Percentiles rank a stretch among this genome's conserved stretches.
phyloP scores from a whole-genome alignment of 805 yeast species.

The Wickerhamiella kurtzmanii region DNA sequence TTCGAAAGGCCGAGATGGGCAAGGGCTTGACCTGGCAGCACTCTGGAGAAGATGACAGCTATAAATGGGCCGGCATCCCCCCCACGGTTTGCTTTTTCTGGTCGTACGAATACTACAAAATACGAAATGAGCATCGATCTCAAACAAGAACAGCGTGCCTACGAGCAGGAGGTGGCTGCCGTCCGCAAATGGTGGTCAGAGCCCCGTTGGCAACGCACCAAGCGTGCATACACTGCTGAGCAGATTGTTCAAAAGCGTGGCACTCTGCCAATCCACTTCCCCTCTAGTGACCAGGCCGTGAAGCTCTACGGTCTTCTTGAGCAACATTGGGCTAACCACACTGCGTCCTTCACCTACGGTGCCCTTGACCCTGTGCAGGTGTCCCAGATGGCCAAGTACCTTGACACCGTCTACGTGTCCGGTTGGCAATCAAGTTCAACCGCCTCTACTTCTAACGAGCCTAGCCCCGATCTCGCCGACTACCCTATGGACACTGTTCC shows the following conservation, averaged over 20 bases:
- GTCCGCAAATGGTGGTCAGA: conserved; percentile 84
- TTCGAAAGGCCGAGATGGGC: neutral
- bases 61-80: neutral
- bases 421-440: conserved; percentile 99
- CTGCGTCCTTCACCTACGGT: conserved; percentile 83
- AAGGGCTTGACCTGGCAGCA: neutral
- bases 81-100: too few relatives aligned
- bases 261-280: conserved; percentile 55
- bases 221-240: conserved; percentile 75
- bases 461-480: conserved; percentile 96
- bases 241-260: conserved; percentile 87
- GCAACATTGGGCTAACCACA: conserved; percentile 57
- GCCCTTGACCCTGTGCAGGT: conserved; percentile 94
- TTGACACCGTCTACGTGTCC: conserved; percentile 84
- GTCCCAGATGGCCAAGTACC: conserved; percentile 90
- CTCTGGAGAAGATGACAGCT: neutral
- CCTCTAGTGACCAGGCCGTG: conserved; percentile 67
- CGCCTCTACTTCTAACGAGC: conserved; percentile 94
- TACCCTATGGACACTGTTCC: conserved; percentile 99
- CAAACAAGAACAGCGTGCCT: conserved; percentile 48
- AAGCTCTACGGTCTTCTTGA: conserved; percentile 59
- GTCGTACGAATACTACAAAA: neutral
- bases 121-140: conserved; percentile 32
- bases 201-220: conserved; percentile 83
- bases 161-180: conserved; percentile 54